These are phyloP conservation scores for Acacia acuminata DNA, from an alignment of 306 rosid genomes.

Conservation along the genomic window DNA sequence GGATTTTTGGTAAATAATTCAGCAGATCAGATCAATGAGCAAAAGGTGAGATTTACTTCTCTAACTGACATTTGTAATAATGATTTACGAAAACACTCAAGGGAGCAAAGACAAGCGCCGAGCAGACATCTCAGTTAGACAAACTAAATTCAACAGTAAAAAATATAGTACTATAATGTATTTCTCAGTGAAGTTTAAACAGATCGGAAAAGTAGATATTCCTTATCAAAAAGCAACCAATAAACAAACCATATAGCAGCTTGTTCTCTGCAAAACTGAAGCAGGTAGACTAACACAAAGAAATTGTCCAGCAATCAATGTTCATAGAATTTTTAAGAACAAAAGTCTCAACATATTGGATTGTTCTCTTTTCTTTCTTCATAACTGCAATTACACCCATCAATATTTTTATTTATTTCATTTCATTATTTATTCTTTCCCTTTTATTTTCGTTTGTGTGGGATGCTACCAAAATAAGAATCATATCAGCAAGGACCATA, in stretches of 20 bases:
- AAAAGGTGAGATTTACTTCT: neutral
- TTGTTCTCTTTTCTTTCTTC: conserved; percentile 9
- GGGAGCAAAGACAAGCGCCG: neutral
- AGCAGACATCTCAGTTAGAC: neutral
- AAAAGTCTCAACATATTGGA: neutral
- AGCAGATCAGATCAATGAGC: neutral
- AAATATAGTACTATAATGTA: neutral
- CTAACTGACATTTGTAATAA: neutral
- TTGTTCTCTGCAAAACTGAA: neutral
- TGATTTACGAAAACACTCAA: neutral
- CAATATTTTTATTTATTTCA: neutral
- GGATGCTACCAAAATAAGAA: conserved; percentile 7
- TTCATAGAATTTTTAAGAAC: neutral
- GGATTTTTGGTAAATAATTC: neutral
- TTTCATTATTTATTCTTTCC: neutral
- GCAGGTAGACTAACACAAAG: neutral
- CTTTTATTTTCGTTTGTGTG: neutral
- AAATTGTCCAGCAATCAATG: conserved; percentile 5
- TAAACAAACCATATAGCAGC: neutral
- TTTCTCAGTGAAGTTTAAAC: conserved; percentile 4
- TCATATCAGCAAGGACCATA: conserved; percentile 2
- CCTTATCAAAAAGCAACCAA: neutral
- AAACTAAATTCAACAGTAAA: neutral
- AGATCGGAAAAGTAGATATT: neutral
- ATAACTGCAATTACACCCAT: neutral